Conservation (phyloP, 2,329 filamentous ascomycete genomes). For the Catunica adiposa region DNA sequence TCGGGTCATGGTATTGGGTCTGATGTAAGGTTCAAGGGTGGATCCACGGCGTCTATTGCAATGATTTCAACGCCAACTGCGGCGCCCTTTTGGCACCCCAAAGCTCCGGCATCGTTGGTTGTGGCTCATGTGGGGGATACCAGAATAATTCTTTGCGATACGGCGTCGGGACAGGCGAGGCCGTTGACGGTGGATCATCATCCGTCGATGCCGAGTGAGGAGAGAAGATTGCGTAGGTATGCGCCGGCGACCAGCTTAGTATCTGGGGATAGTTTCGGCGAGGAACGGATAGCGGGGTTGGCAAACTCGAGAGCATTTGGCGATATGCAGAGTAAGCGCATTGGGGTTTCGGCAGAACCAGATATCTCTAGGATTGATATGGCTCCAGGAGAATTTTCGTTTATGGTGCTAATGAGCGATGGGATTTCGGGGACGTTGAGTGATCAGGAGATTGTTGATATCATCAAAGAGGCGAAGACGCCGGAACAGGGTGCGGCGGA, state of each 20-base stretch:
- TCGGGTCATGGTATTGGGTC: constrained; percentile 54
- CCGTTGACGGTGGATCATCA: constrained; percentile 86
- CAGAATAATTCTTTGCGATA: constrained; percentile 76
- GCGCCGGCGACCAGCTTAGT: constrained; percentile 61
- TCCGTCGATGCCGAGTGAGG: constrained; percentile 72
- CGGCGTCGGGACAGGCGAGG: constrained; percentile 59
- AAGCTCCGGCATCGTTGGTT: constrained; percentile 65
- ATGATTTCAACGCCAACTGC: constrained; percentile 85
- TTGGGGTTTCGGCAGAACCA: constrained; percentile 87
- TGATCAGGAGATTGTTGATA: constrained; percentile 92
- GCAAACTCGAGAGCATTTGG: constrained; percentile 92
- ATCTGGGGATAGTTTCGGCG: constrained; percentile 80
- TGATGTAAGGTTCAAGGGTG: constrained; percentile 68
- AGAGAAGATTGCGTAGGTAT: constrained; percentile 67
- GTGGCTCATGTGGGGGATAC: constrained; percentile 91
- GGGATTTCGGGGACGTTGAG: constrained; percentile 71
- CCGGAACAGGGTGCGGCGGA: constrained; percentile 69
- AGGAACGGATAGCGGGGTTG: constrained; percentile 83
- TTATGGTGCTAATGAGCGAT: constrained; percentile 76
- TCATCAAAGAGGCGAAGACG: constrained; percentile 83
- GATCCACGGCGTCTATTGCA: constrained; percentile 78
- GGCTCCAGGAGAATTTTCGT: constrained; percentile 68
- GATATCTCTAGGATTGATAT: constrained; percentile 70
- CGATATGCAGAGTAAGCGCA: constrained; percentile 77
- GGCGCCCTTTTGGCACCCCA: constrained; percentile 88